These are phyloP conservation scores for Orbilia brochopaga DNA, from an alignment of 2,329 filamentous ascomycete genomes.

Conservation along the genomic window DNA sequence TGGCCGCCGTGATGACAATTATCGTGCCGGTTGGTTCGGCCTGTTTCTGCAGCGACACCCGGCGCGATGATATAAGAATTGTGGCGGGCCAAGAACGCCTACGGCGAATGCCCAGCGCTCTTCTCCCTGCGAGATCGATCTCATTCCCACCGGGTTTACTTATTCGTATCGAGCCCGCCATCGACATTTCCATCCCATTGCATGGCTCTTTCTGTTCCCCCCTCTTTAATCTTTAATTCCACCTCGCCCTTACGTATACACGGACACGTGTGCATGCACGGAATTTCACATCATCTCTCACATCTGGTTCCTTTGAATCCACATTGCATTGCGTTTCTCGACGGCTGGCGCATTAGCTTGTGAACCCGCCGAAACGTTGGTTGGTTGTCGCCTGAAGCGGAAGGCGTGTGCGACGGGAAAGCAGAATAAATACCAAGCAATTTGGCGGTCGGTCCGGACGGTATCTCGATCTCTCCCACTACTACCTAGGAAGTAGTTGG, in stretches of 20 bases:
- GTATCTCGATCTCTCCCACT: neutral
- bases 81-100: constrained; percentile 21
- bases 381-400: neutral
- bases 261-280: too few species aligned
- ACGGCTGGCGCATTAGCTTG: neutral
- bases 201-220: neutral
- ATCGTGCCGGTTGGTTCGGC: constrained; percentile 17
- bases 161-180: neutral
- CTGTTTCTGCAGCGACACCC: constrained; percentile 1
- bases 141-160: constrained; percentile 4
- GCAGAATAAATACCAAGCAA: neutral
- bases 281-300: neutral
- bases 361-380: too few species aligned
- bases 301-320: neutral
- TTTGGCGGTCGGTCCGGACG: neutral
- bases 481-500: too few species aligned
- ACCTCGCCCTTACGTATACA: neutral
- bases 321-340: too few species aligned
- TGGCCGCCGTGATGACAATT: constrained; percentile 37
- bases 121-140: neutral
- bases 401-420: constrained; percentile 1
- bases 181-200: neutral
- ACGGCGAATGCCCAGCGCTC: neutral
- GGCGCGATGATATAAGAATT: constrained; percentile 11
- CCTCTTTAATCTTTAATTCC: neutral